phyloP scores from a whole-genome alignment of 495 filamentous ascomycete species.

The Coniosporium apollinis region DNA sequence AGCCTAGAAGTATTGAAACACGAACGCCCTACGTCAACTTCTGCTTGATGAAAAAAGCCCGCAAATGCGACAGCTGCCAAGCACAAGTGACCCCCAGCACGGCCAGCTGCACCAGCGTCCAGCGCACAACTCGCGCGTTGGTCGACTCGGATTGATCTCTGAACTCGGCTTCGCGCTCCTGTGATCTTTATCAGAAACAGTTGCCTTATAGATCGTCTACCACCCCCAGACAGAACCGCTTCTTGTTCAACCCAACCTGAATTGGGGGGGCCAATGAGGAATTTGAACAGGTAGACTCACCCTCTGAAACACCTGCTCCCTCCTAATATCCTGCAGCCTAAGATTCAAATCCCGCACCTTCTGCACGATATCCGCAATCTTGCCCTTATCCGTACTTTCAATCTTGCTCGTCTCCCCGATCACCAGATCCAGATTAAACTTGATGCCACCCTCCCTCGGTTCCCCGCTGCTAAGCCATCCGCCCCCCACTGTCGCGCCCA shows the following conservation, averaged over 20 bases:
- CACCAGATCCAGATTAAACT: conserved; percentile 73
- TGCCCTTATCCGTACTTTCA: conserved; percentile 83
- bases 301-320: conserved; percentile 92
- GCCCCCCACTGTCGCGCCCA: conserved; percentile 36
- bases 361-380: conserved; percentile 80
- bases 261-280: background rate
- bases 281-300: conserved; percentile 35
- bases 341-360: conserved; percentile 81
- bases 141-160: conserved; percentile 90
- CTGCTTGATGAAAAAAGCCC: conserved; percentile 99
- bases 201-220: too few species aligned
- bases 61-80: conserved; percentile 90
- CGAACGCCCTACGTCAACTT: conserved; percentile 97
- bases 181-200: too few species aligned
- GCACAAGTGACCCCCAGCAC: conserved; percentile 86
- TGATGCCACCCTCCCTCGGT: conserved; percentile 57
- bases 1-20: too few species aligned
- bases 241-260: too few species aligned
- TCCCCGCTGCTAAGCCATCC: conserved; percentile 53
- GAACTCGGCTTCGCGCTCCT: conserved; percentile 98
- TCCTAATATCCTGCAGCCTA: conserved; percentile 70
- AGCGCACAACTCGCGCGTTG: conserved; percentile 82
- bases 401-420: conserved; percentile 94
- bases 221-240: too few species aligned
- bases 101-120: conserved; percentile 78